phyloP scores from a whole-genome alignment of 2,329 filamentous ascomycete genomes.

The Dactylellina cionopaga region DNA sequence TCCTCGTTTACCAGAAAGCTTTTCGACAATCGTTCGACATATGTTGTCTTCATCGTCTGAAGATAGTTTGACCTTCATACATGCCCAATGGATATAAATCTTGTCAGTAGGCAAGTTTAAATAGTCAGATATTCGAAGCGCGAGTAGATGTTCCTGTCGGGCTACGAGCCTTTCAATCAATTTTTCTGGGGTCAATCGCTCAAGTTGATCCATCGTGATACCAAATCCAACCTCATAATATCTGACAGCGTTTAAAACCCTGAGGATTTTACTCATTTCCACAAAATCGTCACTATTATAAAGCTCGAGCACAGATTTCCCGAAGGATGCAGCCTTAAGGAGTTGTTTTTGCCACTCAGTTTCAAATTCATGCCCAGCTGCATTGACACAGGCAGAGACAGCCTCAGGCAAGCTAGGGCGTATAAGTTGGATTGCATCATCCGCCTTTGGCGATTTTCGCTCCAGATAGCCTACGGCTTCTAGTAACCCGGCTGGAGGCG shows the following conservation, averaged over 20 bases:
- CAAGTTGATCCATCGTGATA: conserved; percentile 84
- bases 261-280: conserved; percentile 93
- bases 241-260: conserved; percentile 89
- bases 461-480: conserved; percentile 93
- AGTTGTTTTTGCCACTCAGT: conserved; percentile 93
- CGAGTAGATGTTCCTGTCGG: conserved; percentile 88
- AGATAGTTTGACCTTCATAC: conserved; percentile 87
- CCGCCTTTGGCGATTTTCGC: conserved; percentile 92
- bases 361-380: conserved; percentile 90
- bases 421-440: conserved; percentile 97
- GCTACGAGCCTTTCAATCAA: conserved; percentile 87
- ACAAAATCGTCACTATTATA: conserved; percentile 99
- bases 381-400: conserved; percentile 91
- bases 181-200: conserved; percentile 86
- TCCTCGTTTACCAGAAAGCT: conserved; percentile 84
- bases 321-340: conserved; percentile 95
- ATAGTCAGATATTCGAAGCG: conserved; percentile 86
- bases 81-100: conserved; percentile 97
- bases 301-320: conserved; percentile 94
- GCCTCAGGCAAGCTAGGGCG: conserved; percentile 86
- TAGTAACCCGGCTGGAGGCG: conserved; percentile 87
- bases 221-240: conserved; percentile 92
- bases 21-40: conserved; percentile 84
- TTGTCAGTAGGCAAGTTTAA: conserved; percentile 84
- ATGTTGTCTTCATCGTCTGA: conserved; percentile 87